Evolutionary conservation across 2,329 filamentous ascomycete species (phyloP).

Genomic region (Remersonia thermophila): DNA sequence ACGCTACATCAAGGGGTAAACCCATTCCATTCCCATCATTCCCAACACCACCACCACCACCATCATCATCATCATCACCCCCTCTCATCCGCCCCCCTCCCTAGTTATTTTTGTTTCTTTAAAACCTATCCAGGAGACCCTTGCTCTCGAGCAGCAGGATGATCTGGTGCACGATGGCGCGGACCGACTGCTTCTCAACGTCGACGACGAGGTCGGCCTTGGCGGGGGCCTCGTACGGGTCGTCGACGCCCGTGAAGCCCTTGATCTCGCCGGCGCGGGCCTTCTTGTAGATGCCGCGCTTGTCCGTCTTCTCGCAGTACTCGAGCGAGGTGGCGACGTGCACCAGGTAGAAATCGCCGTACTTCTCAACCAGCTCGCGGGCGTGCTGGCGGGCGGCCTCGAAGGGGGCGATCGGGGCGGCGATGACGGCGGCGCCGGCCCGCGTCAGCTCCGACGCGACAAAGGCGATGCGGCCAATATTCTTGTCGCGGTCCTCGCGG

Average conservation of each 20-base stretch:
- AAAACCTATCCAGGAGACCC: constrained; percentile 68
- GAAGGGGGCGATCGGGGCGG: constrained; percentile 90
- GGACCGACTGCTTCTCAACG: constrained; percentile 71
- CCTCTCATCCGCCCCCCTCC: too few species aligned
- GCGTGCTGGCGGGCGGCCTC: constrained; percentile 65
- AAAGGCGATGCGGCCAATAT: constrained; percentile 93
- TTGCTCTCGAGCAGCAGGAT: constrained; percentile 81
- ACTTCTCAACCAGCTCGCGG: constrained; percentile 74
- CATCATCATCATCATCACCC: neutral
- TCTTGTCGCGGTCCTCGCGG: constrained; percentile 80
- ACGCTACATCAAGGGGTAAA: neutral
- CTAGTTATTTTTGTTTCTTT: constrained; percentile 11
- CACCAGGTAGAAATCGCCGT: constrained; percentile 84
- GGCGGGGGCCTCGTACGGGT: constrained; percentile 78
- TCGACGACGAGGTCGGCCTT: constrained; percentile 81
- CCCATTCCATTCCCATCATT: neutral
- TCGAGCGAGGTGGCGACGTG: constrained; percentile 91
- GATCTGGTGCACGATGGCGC: constrained; percentile 94
- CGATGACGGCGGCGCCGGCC: constrained; percentile 87
- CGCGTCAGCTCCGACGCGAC: constrained; percentile 91
- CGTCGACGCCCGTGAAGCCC: constrained; percentile 96
- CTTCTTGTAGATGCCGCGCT: constrained; percentile 74
- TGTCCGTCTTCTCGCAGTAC: constrained; percentile 90
- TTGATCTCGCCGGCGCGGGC: constrained; percentile 85
- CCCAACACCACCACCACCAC: neutral